Evolutionary conservation across 2,329 filamentous ascomycete genomes (phyloP).

Genomic region (Exserohilum turcica): DNA sequence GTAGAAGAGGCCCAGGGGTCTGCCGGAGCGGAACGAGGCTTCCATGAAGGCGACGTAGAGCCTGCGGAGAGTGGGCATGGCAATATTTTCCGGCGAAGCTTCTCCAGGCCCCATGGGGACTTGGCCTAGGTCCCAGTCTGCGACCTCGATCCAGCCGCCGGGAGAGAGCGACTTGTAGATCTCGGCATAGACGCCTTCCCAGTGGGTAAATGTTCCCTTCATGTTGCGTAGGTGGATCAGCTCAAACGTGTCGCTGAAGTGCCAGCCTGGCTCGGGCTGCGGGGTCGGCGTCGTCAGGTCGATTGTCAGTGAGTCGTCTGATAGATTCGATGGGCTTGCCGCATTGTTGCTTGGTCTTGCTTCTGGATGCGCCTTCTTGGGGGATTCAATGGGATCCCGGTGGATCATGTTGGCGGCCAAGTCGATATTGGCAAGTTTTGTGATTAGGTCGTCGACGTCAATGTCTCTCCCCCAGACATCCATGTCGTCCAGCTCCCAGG

Average conservation of each 20-base stretch:
- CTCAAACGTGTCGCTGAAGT: conserved; percentile 56
- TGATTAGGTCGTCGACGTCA: conserved; percentile 33
- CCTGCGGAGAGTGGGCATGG: conserved; percentile 34
- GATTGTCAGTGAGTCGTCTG: conserved; percentile 27
- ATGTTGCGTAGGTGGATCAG: conserved; percentile 57
- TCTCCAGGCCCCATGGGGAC: conserved; percentile 16
- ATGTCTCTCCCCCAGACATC: conserved; percentile 42
- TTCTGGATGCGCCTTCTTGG: conserved; percentile 8
- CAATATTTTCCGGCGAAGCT: not conserved
- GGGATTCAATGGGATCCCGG: conserved; percentile 25
- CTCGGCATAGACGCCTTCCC: conserved; percentile 54
- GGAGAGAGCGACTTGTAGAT: conserved; percentile 53
- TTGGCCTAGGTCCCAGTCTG: conserved; percentile 47
- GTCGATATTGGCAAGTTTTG: conserved; percentile 30
- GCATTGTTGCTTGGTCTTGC: not conserved
- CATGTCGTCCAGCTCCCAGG: conserved; percentile 48
- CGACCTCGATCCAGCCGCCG: conserved; percentile 55
- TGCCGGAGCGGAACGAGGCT: conserved; percentile 49
- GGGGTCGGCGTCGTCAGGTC: conserved; percentile 30
- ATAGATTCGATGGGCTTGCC: conserved; percentile 18
- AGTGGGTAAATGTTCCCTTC: conserved; percentile 55
- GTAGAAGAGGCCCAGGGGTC: conserved; percentile 51
- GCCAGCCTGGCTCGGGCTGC: conserved; percentile 48
- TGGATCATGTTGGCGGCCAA: conserved; percentile 31
- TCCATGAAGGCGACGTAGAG: conserved; percentile 39